A percentile compares a stretch with the other conserved stretches of the same genome.
Conservation (phyloP, 257 asterid genomes). For the Striga asiatica region DNA sequence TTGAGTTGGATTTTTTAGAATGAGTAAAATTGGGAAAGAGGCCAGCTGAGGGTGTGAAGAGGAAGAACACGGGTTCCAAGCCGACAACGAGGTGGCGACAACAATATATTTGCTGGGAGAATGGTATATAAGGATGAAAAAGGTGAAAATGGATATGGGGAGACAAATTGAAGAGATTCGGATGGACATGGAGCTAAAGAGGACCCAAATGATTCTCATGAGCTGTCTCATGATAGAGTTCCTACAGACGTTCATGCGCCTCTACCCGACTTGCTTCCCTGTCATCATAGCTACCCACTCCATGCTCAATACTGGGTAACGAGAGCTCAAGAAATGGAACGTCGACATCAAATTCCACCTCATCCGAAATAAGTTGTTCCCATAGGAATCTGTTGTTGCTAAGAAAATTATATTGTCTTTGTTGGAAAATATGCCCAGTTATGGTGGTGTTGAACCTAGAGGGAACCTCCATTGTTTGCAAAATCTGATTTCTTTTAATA, state of each 20-base stretch:
- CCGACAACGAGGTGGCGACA: conserved; percentile 29
- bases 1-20: conserved; percentile 25
- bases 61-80: conserved; percentile 13
- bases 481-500: no score
- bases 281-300: conserved; percentile 57
- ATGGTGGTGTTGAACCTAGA: no score
- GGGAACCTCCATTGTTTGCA: no score
- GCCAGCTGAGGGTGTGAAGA: conserved; percentile 15
- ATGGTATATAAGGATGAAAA: conserved; percentile 69
- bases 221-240: no score
- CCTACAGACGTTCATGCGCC: conserved; percentile 40
- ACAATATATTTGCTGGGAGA: conserved; percentile 57
- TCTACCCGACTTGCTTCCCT: conserved; percentile 44
- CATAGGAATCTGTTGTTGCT: no score
- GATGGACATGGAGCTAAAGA: conserved; percentile 86
- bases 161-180: conserved; percentile 53
- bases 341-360: conserved; percentile 36
- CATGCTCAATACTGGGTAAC: conserved; percentile 63
- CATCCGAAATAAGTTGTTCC: no score
- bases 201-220: conserved; percentile 65
- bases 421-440: no score
- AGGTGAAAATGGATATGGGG: conserved; percentile 70
- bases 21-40: conserved; percentile 21
- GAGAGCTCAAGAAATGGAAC: conserved; percentile 47
- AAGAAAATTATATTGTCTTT: no score